Conservation (phyloP, 2,329 filamentous ascomycete species). For the Ascocoryne sarcoides region DNA sequence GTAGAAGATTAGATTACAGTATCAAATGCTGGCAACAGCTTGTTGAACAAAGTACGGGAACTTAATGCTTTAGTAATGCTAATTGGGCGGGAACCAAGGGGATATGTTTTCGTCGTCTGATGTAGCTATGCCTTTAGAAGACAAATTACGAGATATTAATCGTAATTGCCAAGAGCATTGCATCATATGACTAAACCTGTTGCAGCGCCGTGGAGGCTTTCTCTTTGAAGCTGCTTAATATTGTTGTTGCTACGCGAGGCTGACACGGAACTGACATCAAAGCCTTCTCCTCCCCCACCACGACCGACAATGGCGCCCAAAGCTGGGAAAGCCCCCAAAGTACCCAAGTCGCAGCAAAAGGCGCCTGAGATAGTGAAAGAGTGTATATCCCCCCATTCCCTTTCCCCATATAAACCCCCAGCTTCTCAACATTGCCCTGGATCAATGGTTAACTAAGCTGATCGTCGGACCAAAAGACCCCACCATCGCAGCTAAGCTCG, state of each 20-base stretch:
- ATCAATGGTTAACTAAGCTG: neutral
- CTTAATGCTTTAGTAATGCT: no score
- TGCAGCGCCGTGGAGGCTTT: neutral
- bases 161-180: no score
- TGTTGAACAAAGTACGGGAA: no score
- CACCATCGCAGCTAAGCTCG: conserved; percentile 21
- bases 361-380: neutral
- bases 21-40: conserved; percentile 18
- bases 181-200: no score
- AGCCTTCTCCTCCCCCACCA: neutral
- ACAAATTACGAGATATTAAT: no score
- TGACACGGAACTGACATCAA: neutral
- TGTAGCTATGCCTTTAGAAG: no score
- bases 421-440: no score
- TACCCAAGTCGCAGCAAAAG: neutral
- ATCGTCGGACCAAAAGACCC: conserved; percentile 9
- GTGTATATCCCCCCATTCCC: neutral
- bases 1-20: conserved; percentile 39
- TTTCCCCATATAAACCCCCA: no score
- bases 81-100: neutral
- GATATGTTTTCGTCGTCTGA: neutral
- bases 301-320: conserved; percentile 1
- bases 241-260: conserved; percentile 1
- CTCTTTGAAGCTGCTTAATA: neutral
- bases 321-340: neutral